These are phyloP conservation scores for Sphagnum fallax DNA, from an alignment of 228 moss, liverwort and hornwort species.

Conservation along the genomic window DNA sequence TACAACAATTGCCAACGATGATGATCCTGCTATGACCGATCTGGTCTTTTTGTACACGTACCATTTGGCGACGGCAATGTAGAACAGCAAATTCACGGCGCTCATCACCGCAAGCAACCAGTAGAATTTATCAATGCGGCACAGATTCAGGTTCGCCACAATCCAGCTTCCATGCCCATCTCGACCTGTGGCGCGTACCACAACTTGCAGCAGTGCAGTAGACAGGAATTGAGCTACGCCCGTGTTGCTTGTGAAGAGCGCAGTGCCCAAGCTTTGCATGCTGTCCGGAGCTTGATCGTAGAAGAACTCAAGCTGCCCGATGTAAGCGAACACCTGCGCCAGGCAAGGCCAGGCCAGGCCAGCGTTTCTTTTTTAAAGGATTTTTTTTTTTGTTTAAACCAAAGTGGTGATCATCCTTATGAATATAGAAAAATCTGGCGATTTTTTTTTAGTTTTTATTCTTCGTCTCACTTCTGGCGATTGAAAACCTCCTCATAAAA, in stretches of 20 bases:
- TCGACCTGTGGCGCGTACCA: constrained; percentile 24
- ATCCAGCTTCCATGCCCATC: constrained; percentile 32
- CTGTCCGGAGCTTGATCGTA: constrained; percentile 69
- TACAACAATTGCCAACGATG: no score
- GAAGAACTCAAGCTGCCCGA: constrained; percentile 70
- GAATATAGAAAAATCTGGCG: no score
- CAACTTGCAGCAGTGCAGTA: constrained; percentile 21
- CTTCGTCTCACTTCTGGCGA: no score
- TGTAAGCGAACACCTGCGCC: constrained; percentile 33
- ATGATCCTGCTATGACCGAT: no score
- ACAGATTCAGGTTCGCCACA: constrained; percentile 49
- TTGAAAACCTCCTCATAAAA: no score
- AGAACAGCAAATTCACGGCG: constrained; percentile 36
- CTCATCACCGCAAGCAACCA: constrained; percentile 48
- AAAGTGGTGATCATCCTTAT: no score
- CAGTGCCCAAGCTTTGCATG: constrained; percentile 59
- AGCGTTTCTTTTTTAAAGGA: no score
- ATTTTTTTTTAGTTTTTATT: no score
- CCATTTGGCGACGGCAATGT: constrained; percentile 22
- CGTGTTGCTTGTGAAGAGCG: constrained; percentile 52
- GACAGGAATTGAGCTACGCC: constrained; percentile 57
- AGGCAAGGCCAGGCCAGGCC: neutral
- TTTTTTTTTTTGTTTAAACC: no score
- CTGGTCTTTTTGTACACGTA: constrained; percentile 28
- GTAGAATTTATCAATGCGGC: constrained; percentile 56